A percentile compares a stretch with the other conserved stretches of the same genome.
Conservation (phyloP, 352 stramenopile species). For the Phytophthora fragariaefolia region DNA sequence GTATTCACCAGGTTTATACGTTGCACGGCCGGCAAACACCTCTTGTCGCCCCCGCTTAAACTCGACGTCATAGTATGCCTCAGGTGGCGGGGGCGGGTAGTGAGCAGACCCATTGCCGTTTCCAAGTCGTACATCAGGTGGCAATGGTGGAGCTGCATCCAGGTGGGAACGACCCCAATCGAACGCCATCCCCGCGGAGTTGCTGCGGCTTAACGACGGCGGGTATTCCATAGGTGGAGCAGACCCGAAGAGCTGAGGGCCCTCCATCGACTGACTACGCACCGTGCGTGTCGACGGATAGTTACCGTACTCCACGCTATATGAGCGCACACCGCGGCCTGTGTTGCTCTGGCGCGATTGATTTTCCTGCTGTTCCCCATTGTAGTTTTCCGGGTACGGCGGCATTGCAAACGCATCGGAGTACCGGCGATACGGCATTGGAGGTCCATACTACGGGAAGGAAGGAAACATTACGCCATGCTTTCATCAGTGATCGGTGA, state of each 20-base stretch:
- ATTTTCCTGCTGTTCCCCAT: slow-evolving; percentile 57
- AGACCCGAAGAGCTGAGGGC: slow-evolving; percentile 61
- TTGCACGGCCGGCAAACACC: slow-evolving; percentile 89
- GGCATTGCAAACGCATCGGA: slow-evolving; percentile 73
- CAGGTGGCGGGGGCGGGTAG: slow-evolving; percentile 66
- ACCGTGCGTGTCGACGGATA: slow-evolving; percentile 63
- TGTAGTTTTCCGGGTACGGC: slow-evolving; percentile 69
- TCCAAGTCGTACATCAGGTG: slow-evolving; percentile 53
- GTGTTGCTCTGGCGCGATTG: slow-evolving; percentile 48
- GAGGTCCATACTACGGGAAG: slow-evolving; percentile 47
- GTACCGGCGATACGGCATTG: slow-evolving; percentile 73
- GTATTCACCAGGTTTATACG: slow-evolving; percentile 93
- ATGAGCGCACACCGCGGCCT: slow-evolving; percentile 69
- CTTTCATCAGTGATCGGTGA: slow-evolving; percentile 5
- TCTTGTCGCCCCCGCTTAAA: slow-evolving; percentile 95
- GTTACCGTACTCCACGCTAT: slow-evolving; percentile 75
- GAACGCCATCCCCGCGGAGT: slow-evolving; percentile 65
- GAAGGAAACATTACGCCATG: not conserved
- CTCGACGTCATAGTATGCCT: slow-evolving; percentile 94
- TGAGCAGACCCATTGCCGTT: slow-evolving; percentile 35
- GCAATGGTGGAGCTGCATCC: slow-evolving; percentile 60
- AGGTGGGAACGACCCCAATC: slow-evolving; percentile 64
- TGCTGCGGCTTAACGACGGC: slow-evolving; percentile 59
- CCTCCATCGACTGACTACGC: slow-evolving; percentile 82
- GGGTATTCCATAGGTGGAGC: slow-evolving; percentile 58